A percentile compares a stretch with the other conserved stretches of the same genome.
phyloP scores from a whole-genome alignment of 2,329 filamentous ascomycete species.

The Claviceps africana region DNA sequence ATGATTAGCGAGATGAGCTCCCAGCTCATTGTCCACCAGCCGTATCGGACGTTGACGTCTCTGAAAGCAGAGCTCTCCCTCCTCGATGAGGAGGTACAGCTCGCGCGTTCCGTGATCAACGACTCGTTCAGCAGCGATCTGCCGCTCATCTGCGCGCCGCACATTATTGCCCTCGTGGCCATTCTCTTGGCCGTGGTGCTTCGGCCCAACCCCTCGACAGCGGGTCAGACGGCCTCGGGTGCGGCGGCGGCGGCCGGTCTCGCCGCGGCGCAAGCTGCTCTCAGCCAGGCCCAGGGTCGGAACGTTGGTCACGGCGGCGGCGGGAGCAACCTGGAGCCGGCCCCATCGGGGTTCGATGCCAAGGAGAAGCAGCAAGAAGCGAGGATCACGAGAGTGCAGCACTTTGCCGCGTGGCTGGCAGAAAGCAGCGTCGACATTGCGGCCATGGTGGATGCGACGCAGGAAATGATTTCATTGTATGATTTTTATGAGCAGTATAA shows the following conservation, averaged over 20 bases:
- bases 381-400: slow-evolving; percentile 50
- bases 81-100: slow-evolving; percentile 60
- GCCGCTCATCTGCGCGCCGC: slow-evolving; percentile 74
- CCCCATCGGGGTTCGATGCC: slow-evolving; percentile 12
- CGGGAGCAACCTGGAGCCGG: not conserved
- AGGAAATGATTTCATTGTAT: slow-evolving; percentile 84
- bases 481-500: slow-evolving; percentile 52
- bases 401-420: slow-evolving; percentile 63
- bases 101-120: slow-evolving; percentile 76
- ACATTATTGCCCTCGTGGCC: slow-evolving; percentile 74
- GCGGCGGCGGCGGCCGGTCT: slow-evolving; percentile 27
- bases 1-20: slow-evolving; percentile 85
- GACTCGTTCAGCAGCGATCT: slow-evolving; percentile 88
- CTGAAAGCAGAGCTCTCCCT: slow-evolving; percentile 57
- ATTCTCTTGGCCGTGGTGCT: slow-evolving; percentile 76
- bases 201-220: slow-evolving; percentile 36
- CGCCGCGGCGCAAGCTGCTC: slow-evolving; percentile 34
- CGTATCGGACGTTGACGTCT: slow-evolving; percentile 66
- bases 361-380: slow-evolving; percentile 39
- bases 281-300: slow-evolving; percentile 31
- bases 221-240: slow-evolving; percentile 16
- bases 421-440: slow-evolving; percentile 77
- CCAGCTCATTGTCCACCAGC: slow-evolving; percentile 80
- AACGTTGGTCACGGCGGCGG: slow-evolving; percentile 11
- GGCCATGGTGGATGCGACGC: slow-evolving; percentile 74